Evolutionary conservation across 148 eudicot genomes (phyloP), one percentile per base, ranked within the genome.

Genomic region (Persicaria tinctoria): DNA sequence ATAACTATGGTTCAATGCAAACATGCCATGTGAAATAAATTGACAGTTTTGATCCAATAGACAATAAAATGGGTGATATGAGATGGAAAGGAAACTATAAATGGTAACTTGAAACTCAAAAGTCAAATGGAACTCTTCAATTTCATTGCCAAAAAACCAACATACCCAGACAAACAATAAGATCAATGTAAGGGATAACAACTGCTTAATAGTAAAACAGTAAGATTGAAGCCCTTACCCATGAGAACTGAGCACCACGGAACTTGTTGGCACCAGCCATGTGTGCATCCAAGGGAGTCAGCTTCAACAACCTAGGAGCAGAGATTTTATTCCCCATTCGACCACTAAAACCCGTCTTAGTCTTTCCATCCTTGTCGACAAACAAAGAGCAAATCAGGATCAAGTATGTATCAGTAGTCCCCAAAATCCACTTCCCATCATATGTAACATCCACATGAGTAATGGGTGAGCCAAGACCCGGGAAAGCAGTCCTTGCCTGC

Each of bases 391-490:
- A 95, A 66, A 95, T 95, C 4, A 95, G 87, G 79, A 95, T 82
- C 90, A 95, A 79, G 78, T 95, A 95, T 1, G 92, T 90, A 75
- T 95, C 96, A 4, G 99, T 92, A 0, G 99, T 95, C 68, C 97
- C 99, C 89, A 95, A 77, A 63, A 95, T 84, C 99, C 99, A 95
- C 73, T 95, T 95, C 17, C 99, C 99, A 85, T 95, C 99, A 79
- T 92, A 95, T 6, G 99, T 95, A 18, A 92, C 99, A 80, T 95
- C 99, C 23, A 95, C 97, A 79, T 93, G 90, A 3, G 96, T 95
- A 49, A 95, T 87, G 1, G 97, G 94, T 0, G 97, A 92, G 16
- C 99, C 99, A 11, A 95, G 87, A 17, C 99, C 97, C 5, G 99
- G 99, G 70, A 95, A 95, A 11, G 99, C 99, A n/a, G 99, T 95